Base-by-base conservation (phyloP, 139 green algal genomes). In the Coccomyxa sp. region DNA sequence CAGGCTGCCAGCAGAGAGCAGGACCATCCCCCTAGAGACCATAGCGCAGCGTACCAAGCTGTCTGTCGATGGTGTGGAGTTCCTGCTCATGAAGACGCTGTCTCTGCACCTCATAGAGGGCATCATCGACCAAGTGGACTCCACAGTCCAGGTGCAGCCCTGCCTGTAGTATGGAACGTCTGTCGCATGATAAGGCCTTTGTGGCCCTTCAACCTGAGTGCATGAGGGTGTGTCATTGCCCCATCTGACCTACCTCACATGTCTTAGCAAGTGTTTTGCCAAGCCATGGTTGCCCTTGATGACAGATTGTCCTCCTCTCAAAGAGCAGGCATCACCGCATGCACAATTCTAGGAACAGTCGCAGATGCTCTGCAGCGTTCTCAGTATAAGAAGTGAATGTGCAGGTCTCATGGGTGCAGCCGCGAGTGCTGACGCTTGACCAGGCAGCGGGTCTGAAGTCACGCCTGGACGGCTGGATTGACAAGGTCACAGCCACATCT, bases 81-180 rank as follows among this genome's bases (percentile, higher is more conserved):
- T 97, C 80, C 89, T 99, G 74, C 88, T 99, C 29, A 99, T 99
- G 95, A 98, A 98, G 92, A 86, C 93, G 6, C 83, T 98, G 82
- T 85, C 91, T 22, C 84, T 95, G 86, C 88, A 95, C 77, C 86
- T 99, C 33, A 96, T 99, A 39, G 90, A 98, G 81, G 95, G 95
- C 39, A 81, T 82, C 55, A 97, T 99, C 58, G 91, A 97, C 84
- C 90, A 97, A 78, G 95, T 98, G 39, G 84, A 85, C 36, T 83
- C 79, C 31, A 89, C 69, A 22, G 90, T 97, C 75, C 76, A 85
- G 39, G 86, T 94, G 27, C 9, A 39, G 24, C 14, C 39, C 27
- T n/a, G n/a, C n/a, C n/a, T n/a, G n/a, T n/a, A n/a, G n/a, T n/a
- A n/a, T n/a, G n/a, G n/a, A n/a, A n/a, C n/a, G n/a, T n/a, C n/a